A percentile compares a stretch with the other conserved stretches of the same genome.
Evolutionary conservation across 768 basidiomycete species (phyloP).

Genomic region (Mycena vitilis): DNA sequence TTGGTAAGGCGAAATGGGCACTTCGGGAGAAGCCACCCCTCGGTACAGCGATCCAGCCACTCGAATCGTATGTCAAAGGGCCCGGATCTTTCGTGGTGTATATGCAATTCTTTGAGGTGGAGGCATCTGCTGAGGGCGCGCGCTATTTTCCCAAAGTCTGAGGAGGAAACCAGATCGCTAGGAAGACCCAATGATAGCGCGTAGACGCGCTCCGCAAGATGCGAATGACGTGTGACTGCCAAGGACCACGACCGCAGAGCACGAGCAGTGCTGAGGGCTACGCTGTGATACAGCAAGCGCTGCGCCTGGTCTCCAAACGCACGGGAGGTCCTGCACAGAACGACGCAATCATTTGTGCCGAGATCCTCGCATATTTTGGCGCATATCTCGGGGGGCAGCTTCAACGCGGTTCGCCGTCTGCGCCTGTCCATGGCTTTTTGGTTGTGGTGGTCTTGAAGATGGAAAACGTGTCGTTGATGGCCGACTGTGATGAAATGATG

Average conservation of each 20-base stretch:
- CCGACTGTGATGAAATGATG: too few species aligned
- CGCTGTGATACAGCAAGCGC: slow-evolving; percentile 20
- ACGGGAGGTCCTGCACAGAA: slow-evolving; percentile 24
- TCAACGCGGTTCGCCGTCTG: slow-evolving; percentile 4
- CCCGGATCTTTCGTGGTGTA: background rate
- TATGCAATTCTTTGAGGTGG: slow-evolving; percentile 24
- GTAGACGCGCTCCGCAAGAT: slow-evolving; percentile 25
- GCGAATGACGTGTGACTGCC: slow-evolving; percentile 17
- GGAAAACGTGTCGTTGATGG: too few species aligned
- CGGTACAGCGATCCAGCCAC: background rate
- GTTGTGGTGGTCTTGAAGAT: too few species aligned
- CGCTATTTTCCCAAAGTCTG: slow-evolving; percentile 15
- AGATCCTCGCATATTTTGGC: slow-evolving; percentile 20
- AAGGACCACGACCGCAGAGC: slow-evolving; percentile 23
- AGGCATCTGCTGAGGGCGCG: slow-evolving; percentile 26
- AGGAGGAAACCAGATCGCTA: slow-evolving; percentile 10
- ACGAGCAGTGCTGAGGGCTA: slow-evolving; percentile 11
- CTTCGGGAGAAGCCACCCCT: slow-evolving; percentile 28
- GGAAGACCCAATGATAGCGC: slow-evolving; percentile 15
- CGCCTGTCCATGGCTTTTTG: background rate
- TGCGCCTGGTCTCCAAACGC: slow-evolving; percentile 23
- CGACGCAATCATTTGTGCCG: slow-evolving; percentile 10
- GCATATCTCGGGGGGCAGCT: slow-evolving; percentile 25
- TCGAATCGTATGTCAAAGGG: background rate
- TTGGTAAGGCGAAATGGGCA: slow-evolving; percentile 29